A percentile compares a stretch with the other conserved stretches of the same genome.
Evolutionary conservation across 306 rosid species (phyloP).

Genomic region (Inga oerstediana): DNA sequence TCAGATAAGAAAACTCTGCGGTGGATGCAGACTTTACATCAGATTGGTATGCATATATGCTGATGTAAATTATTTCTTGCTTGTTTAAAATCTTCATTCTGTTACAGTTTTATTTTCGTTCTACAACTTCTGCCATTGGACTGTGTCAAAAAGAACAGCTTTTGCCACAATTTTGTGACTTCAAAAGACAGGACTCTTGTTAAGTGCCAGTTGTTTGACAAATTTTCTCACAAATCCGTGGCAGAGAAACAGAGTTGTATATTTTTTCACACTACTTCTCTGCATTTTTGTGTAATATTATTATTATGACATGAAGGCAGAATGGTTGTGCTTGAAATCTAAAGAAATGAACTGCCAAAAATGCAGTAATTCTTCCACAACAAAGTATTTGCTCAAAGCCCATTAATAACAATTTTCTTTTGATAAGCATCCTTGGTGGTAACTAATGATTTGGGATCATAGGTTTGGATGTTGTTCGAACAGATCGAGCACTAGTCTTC

Average conservation of each 20-base stretch:
- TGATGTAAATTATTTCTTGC: slow-evolving; percentile 14
- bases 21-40: slow-evolving; percentile 81
- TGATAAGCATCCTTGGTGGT: slow-evolving; percentile 31
- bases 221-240: slow-evolving; percentile 14
- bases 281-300: background rate
- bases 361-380: background rate
- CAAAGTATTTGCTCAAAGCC: background rate
- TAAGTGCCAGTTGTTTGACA: background rate
- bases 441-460: slow-evolving; percentile 45
- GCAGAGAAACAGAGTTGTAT: slow-evolving; percentile 11
- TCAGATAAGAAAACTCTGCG: slow-evolving; percentile 70
- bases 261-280: background rate
- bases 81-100: slow-evolving; percentile 6
- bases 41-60: slow-evolving; percentile 69
- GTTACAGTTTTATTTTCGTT: slow-evolving; percentile 22
- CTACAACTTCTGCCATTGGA: slow-evolving; percentile 13
- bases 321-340: background rate
- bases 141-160: slow-evolving; percentile 12
- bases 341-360: background rate
- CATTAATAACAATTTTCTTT: slow-evolving; percentile 16
- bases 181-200: slow-evolving; percentile 1
- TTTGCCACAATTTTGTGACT: slow-evolving; percentile 6
- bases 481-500: slow-evolving; percentile 82
- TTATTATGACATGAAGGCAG: background rate
- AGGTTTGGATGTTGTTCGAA: slow-evolving; percentile 92